Evolutionary conservation across 441 rosid genomes (phyloP), one percentile per base, ranked within the genome.

Genomic region (Adansonia gregorii): DNA sequence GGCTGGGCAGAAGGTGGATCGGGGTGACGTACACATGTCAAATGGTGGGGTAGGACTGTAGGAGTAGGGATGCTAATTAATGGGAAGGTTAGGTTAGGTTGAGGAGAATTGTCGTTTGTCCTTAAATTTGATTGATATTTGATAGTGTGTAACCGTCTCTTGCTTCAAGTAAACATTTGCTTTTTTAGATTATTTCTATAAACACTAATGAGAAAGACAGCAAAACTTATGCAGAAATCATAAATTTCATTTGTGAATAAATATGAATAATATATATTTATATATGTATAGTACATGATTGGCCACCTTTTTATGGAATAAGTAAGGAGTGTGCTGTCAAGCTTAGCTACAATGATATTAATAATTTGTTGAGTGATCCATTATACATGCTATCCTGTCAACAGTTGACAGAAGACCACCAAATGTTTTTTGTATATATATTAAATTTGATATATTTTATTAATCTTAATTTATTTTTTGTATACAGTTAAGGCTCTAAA

Each of bases 401-500:
- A 31, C 35, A 31, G 35, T 10, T 48, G 14, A 48, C 52, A 48
- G 4, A 48, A 3, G 52, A 48, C 15, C 52, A 11, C 52, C 52
- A 11, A 48, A 12, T 48, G 56, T 4, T 31, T 31, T 31, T 31
- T 31, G 35, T 31, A 31, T 31, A 31, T 1, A 31, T 31, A 31
- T 31, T 1, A 31, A 31, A 31, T 31, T 3, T 31, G 2, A 31
- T 31, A 31, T 31, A 31, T 1, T 58, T 7, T 2, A 19, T 7
- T 56, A 0, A 22, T 9, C 8, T 2, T 20, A 10, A 48, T 63
- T 0, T 22, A 8, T 3, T 43, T 15, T 20, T 7, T 52, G 52
- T 11, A 2, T 17, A 35, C 91, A 94, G 98, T 87, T 2, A 89
- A 90, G 83, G 98, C 94, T 19, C 81, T 95, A 3, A 95, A 95